Evolutionary conservation across 176 grass and related monocot species (phyloP), one percentile per base, ranked within the genome.

Genomic region (Oropetium thomaeum): DNA sequence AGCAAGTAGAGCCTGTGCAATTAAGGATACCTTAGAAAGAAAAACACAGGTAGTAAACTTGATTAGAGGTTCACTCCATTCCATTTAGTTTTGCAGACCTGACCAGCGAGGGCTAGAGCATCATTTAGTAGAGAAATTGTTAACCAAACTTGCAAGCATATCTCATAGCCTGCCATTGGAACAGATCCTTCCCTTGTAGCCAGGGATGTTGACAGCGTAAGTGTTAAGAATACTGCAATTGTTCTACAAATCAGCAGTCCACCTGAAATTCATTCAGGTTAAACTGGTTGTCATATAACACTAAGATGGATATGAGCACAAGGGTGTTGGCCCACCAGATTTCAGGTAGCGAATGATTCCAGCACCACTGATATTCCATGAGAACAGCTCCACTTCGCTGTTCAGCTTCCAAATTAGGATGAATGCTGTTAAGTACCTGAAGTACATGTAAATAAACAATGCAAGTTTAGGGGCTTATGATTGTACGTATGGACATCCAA

Each of bases 71-170:
- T n/a, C n/a, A n/a, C n/a, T n/a, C n/a, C n/a, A n/a, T n/a, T n/a
- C n/a, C n/a, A n/a, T n/a, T n/a, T n/a, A 42, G 65, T 53, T 67
- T 65, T 29, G 80, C 80, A 67, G n/a, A 96, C 94, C 94, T 97
- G 94, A 71, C 90, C 94, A 82, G 94, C 90, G 65, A 97, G 83
- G 16, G 94, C 94, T 58, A 97, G 74, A 26, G 94, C 90, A 78
- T 97, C 94, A 58, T 97, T 97, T 14, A 97, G 88, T 1, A 97
- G 83, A 67, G 90, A 97, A 30, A 93, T 71, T 19, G 90, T 85
- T 65, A 97, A 57, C 94, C 94, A 97, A 23, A 97, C 86, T 85
- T 97, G 90, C 74, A 97, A 85, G 49, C 94, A 93, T 77, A 97
- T 89, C 70, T 97, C 81, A 47, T 97, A 83, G 38, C 88, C 90